Percentiles rank a stretch among this genome's conserved stretches.
These are phyloP conservation scores for Pseudohyphozyma bogoriensis DNA, from an alignment of 768 basidiomycete species.

Conservation along the genomic window DNA sequence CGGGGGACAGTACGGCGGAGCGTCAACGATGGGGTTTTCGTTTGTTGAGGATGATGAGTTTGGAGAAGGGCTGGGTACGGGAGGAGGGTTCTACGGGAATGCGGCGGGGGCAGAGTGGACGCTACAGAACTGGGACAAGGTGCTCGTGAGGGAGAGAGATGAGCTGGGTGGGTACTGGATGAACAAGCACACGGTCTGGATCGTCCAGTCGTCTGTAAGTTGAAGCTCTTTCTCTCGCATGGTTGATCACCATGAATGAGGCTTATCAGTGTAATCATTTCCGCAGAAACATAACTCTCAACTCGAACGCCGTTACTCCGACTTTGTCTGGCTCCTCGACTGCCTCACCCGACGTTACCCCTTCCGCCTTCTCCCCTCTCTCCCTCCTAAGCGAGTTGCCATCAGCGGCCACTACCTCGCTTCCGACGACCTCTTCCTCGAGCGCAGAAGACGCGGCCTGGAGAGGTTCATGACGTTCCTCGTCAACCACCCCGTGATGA, in stretches of 20 bases:
- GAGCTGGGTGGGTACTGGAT: not conserved
- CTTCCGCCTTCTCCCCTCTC: slow-evolving; percentile 72
- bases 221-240: not conserved
- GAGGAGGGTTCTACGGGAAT: not conserved
- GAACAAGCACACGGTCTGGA: not conserved
- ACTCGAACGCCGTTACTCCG: slow-evolving; percentile 79
- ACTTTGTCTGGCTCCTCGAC: slow-evolving; percentile 85
- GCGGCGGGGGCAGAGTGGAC: not conserved
- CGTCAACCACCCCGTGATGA: slow-evolving; percentile 85
- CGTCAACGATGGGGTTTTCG: not conserved
- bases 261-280: not conserved
- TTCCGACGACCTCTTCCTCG: slow-evolving; percentile 84
- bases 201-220: not conserved
- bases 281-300: too few species aligned
- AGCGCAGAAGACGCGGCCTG: slow-evolving; percentile 64
- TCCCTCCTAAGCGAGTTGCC: slow-evolving; percentile 88
- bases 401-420: slow-evolving; percentile 33
- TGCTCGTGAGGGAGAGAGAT: not conserved
- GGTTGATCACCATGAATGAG: not conserved
- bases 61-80: not conserved
- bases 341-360: slow-evolving; percentile 77
- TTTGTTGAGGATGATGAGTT: not conserved
- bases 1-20: too few species aligned
- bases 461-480: slow-evolving; percentile 58
- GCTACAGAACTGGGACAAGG: not conserved